Conservation (phyloP, 2,329 filamentous ascomycete species). For the Cryphonectria carpinicola region DNA sequence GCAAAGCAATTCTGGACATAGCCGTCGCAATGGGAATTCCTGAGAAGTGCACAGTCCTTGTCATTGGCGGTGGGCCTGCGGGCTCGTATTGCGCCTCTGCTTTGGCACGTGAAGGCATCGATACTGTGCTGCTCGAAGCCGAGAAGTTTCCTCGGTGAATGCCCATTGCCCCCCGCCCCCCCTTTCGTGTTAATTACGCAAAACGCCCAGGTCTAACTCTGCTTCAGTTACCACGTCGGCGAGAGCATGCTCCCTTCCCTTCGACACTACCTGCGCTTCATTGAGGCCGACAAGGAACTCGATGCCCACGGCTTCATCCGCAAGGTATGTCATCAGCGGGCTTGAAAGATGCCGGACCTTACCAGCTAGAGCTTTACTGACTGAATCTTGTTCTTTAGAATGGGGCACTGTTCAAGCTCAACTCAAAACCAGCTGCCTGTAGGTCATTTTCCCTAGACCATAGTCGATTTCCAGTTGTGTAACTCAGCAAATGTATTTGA, state of each 20-base stretch:
- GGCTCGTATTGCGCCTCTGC: slow-evolving; percentile 49
- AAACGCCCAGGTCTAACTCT: no score
- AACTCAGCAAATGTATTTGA: neutral
- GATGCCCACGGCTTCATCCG: slow-evolving; percentile 43
- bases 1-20: no score
- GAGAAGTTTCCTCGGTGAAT: slow-evolving; percentile 36
- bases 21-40: neutral
- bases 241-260: slow-evolving; percentile 44
- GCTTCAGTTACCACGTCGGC: slow-evolving; percentile 43
- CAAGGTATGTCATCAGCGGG: neutral
- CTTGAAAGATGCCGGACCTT: no score
- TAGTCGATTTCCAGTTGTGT: neutral
- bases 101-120: slow-evolving; percentile 50
- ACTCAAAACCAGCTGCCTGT: slow-evolving; percentile 33
- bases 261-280: slow-evolving; percentile 48
- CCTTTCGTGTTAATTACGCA: no score
- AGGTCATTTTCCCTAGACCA: neutral
- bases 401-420: slow-evolving; percentile 46
- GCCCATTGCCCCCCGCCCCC: no score
- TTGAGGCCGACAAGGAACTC: slow-evolving; percentile 47
- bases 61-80: slow-evolving; percentile 50
- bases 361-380: neutral
- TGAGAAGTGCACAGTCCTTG: slow-evolving; percentile 39
- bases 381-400: slow-evolving; percentile 37
- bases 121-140: slow-evolving; percentile 48